These are phyloP conservation scores for Rhodotorula graminis DNA, from an alignment of 768 basidiomycete species.

Conservation along the genomic window DNA sequence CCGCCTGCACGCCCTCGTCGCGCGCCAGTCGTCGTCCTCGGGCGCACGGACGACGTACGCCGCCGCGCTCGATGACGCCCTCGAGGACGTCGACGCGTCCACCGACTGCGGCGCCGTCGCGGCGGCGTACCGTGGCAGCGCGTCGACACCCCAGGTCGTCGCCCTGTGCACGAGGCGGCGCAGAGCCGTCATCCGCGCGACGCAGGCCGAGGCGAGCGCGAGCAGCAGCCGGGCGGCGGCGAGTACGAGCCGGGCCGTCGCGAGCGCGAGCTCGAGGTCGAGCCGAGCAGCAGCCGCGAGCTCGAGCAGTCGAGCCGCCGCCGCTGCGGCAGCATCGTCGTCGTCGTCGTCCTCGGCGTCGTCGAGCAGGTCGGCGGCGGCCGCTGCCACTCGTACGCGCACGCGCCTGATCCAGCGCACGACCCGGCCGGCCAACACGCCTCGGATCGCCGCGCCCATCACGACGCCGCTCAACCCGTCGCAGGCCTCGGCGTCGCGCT, in stretches of 20 bases:
- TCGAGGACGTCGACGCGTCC: not conserved
- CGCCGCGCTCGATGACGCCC: not conserved
- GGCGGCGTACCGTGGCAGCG: not conserved
- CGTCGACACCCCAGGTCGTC: not conserved
- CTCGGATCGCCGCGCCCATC: not conserved
- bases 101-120: not conserved
- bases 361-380: not conserved
- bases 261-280: not conserved
- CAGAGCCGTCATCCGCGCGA: not conserved
- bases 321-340: not conserved
- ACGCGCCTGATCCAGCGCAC: not conserved
- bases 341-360: not conserved
- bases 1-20: not conserved
- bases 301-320: too few relatives aligned
- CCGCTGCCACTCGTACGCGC: not conserved
- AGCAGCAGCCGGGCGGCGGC: not conserved
- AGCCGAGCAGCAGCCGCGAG: not conserved
- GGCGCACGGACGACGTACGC: not conserved
- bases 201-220: not conserved
- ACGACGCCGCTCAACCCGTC: not conserved
- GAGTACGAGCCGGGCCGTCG: not conserved
- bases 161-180: not conserved
- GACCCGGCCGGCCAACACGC: not conserved
- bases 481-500: not conserved
- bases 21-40: not conserved